phyloP scores from a whole-genome alignment of 352 stramenopile species.

The Globisporangium spiculum region DNA sequence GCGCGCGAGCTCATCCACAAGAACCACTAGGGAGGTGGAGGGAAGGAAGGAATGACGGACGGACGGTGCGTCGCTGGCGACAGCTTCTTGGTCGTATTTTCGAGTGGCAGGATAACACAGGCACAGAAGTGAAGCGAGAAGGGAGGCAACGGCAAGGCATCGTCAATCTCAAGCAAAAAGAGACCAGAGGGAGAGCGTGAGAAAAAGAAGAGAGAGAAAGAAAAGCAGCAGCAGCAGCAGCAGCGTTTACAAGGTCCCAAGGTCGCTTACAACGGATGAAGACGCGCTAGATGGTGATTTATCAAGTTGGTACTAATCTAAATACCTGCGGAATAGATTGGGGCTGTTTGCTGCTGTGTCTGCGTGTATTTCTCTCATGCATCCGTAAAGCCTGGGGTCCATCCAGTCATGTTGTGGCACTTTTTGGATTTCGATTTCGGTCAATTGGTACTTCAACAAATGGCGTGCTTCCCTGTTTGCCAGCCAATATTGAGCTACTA shows the following conservation, averaged over 20 bases:
- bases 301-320: background rate
- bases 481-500: background rate
- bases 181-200: background rate
- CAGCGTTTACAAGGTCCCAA: background rate
- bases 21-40: constrained; percentile 50
- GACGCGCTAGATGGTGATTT: background rate
- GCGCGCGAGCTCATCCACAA: constrained; percentile 77
- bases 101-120: background rate
- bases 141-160: background rate
- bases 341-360: background rate
- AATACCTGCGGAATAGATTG: background rate
- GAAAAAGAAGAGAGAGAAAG: constrained; percentile 1
- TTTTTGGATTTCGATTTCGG: background rate
- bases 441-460: background rate
- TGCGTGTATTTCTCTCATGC: background rate
- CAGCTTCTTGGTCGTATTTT: background rate
- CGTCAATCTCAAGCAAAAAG: background rate
- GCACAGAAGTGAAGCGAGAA: background rate
- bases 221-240: background rate
- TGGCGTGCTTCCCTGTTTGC: background rate
- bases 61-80: background rate
- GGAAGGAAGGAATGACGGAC: too few relatives aligned
- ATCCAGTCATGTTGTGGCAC: too few relatives aligned
- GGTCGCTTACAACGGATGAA: background rate
- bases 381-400: background rate